These are phyloP conservation scores for Neolecta irregularis DNA, from an alignment of 1,139 yeast genomes.

Conservation along the genomic window DNA sequence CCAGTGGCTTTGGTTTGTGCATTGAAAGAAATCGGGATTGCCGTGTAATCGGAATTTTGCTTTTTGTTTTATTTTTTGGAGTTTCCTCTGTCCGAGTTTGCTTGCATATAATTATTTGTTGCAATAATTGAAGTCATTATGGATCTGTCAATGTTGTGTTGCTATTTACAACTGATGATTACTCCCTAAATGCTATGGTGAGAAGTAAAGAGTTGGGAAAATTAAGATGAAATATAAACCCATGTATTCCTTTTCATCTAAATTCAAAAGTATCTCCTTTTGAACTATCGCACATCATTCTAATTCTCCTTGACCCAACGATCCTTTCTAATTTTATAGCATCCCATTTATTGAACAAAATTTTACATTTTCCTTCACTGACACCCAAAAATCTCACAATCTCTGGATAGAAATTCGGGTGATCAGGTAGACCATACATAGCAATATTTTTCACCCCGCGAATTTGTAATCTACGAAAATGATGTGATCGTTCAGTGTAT, in stretches of 20 bases:
- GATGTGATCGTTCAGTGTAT: slow-evolving; percentile 87
- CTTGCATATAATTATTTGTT: no score
- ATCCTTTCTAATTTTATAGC: slow-evolving; percentile 63
- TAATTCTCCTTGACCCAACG: slow-evolving; percentile 64
- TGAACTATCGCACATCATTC: slow-evolving; percentile 17
- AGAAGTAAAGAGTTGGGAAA: no score
- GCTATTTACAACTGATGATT: no score
- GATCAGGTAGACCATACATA: slow-evolving; percentile 72
- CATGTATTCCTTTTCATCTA: slow-evolving; percentile 13
- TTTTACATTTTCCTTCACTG: slow-evolving; percentile 34
- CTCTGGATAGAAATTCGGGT: slow-evolving; percentile 72
- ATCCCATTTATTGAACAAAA: slow-evolving; percentile 68
- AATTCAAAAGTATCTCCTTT: slow-evolving; percentile 19
- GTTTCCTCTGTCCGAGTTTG: no score
- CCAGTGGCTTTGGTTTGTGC: no score
- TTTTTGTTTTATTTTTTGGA: no score
- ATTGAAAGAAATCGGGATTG: no score
- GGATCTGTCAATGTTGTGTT: no score
- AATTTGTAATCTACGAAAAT: slow-evolving; percentile 70
- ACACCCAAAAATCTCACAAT: slow-evolving; percentile 38
- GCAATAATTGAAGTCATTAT: no score
- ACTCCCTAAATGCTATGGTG: no score
- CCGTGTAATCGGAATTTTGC: no score
- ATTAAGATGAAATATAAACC: no score
- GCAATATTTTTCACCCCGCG: slow-evolving; percentile 74